Base-by-base conservation (phyloP, 805 yeast species). In the Priceomyces castillae region DNA sequence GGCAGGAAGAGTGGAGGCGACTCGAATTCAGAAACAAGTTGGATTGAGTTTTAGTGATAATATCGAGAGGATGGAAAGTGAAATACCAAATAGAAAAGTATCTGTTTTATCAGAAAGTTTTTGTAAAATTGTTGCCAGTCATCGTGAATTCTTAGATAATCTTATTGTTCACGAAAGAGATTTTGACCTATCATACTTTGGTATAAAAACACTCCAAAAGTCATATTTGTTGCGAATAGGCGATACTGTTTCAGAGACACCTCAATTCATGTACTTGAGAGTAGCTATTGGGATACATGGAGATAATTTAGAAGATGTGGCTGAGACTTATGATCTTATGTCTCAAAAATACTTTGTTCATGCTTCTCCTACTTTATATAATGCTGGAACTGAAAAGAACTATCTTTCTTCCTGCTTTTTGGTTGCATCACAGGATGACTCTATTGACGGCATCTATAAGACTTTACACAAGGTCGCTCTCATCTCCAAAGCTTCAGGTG, bases 401-500 rank as follows among this genome's bases (percentile, higher is more conserved):
- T 88, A 80, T 61, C 77, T 92, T 74, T 87, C 97, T 12, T 90
- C 97, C 11, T 92, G 98, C 69, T 92, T 90, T 74, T 71, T 92
- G 40, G 75, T 92, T 35, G 92, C 92, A 25, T 89, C 88, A 90
- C 82, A 84, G 58, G 96, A 86, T 37, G 99, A 92, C 65, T 90
- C 97, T 3, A 89, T 92, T 47, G 97, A 92, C 50, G 98, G 97
- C 30, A 92, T 92, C 40, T 92, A 87, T 60, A 87, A 86, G 48
- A 89, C 98, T 11, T 75, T 92, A 42, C 86, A 90, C 65, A 82
- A 84, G 49, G 77, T 94, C 55, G 97, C 99, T 10, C 70, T 89
- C 57, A 90, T 92, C 40, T 89, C 96, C 40, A 92, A 92, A 69
- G 80, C 94, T 26, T 92, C 98, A 9, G 99, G 99, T 49, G 99